Evolutionary conservation across 192 early-diverging fungal species (phyloP).

Genomic region (Kickxella alabastrina): DNA sequence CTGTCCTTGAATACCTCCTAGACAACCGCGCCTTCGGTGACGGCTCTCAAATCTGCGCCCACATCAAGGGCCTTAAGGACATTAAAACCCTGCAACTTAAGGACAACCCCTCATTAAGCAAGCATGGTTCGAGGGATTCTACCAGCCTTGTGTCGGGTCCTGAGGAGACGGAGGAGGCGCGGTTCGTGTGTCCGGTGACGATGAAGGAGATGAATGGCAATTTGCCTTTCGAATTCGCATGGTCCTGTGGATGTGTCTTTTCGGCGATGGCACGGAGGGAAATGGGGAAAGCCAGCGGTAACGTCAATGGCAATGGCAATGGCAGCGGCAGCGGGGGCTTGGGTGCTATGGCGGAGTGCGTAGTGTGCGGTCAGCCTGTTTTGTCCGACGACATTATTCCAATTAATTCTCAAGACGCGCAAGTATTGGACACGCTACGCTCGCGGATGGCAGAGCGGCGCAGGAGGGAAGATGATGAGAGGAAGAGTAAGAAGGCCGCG

Average conservation of each 20-base stretch:
- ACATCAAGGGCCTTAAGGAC: conserved; percentile 31
- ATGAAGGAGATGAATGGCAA: conserved; percentile 51
- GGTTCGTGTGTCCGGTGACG: conserved; percentile 48
- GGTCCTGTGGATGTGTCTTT: conserved; percentile 49
- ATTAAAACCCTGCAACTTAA: conserved; percentile 21
- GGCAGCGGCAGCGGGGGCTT: neutral
- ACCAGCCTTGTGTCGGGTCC: too few species aligned
- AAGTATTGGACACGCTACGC: conserved; percentile 12
- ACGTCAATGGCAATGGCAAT: too few species aligned
- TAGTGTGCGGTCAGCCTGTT: conserved; percentile 23
- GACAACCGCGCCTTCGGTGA: conserved; percentile 58
- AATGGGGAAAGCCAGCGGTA: too few species aligned
- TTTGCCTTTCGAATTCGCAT: conserved; percentile 34
- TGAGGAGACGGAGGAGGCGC: conserved; percentile 18
- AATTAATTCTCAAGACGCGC: conserved; percentile 20
- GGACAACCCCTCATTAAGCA: conserved; percentile 3
- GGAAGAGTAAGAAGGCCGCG: conserved; percentile 1
- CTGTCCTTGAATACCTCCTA: conserved; percentile 60
- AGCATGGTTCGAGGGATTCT: neutral
- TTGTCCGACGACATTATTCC: conserved; percentile 20
- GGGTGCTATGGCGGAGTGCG: neutral
- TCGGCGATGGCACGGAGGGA: conserved; percentile 38
- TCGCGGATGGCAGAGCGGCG: conserved; percentile 14
- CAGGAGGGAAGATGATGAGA: too few species aligned
- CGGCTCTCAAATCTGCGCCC: conserved; percentile 51